phyloP scores from a whole-genome alignment of 2,329 filamentous ascomycete genomes.

The Fusarium sp. region DNA sequence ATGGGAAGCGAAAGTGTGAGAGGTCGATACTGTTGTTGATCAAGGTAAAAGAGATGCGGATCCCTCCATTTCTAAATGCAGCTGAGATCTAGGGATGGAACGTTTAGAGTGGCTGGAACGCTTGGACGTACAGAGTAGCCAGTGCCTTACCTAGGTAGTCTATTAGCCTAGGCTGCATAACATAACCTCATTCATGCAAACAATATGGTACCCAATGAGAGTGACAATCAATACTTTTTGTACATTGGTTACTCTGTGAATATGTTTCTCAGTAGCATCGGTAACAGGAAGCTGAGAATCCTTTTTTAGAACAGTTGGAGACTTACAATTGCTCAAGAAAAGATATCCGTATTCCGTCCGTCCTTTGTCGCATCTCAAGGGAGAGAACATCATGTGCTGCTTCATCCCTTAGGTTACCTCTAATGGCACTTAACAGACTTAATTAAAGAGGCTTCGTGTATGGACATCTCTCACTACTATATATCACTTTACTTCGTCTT shows the following conservation, averaged over 20 bases:
- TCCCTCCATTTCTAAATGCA: slow-evolving; percentile 11
- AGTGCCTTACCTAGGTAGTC: neutral
- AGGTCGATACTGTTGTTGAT: slow-evolving; percentile 16
- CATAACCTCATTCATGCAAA: slow-evolving; percentile 5
- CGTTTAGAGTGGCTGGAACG: slow-evolving; percentile 1
- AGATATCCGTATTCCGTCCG: neutral
- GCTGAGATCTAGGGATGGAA: slow-evolving; percentile 14
- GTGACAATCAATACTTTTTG: neutral
- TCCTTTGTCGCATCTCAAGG: neutral
- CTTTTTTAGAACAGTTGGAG: neutral
- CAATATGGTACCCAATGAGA: neutral
- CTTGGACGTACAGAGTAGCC: slow-evolving; percentile 13
- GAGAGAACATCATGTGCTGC: neutral
- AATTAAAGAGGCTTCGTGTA: neutral
- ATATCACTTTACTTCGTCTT: slow-evolving; percentile 27
- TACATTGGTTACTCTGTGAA: neutral
- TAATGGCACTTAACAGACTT: neutral
- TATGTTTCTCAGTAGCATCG: neutral
- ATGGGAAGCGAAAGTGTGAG: slow-evolving; percentile 9
- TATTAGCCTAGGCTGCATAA: neutral
- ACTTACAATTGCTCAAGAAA: neutral
- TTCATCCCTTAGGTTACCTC: neutral
- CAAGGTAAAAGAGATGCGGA: slow-evolving; percentile 20
- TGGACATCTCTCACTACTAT: neutral
- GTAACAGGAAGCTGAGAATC: neutral